Evolutionary conservation across 495 filamentous ascomycete genomes (phyloP), one percentile per base, ranked within the genome.

Genomic region (Penicillium cataractarum): DNA sequence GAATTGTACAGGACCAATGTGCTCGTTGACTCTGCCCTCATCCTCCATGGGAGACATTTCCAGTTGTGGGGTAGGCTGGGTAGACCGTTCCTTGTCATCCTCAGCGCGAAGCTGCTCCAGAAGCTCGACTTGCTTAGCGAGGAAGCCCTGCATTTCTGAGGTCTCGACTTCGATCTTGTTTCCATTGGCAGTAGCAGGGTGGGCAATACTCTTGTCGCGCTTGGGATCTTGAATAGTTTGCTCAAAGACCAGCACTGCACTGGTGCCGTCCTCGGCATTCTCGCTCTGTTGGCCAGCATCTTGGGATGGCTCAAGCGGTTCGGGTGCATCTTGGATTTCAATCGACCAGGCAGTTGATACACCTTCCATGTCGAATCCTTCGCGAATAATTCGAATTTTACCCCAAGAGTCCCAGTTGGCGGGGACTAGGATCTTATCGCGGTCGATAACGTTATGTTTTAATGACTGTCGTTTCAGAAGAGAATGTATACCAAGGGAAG

Each of bases 391-490:
- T 22, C 93, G 85, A 61, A 99, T 97, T 76, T 98, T 99, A 29
- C 92, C 94, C 92, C 94, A 97, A 0, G 93, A 97, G 74, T 99
- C 95, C 96, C 96, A 98, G 72, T 97, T 96, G 12, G 92, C 89
- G 4, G 95, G 96, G 2, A 99, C 88, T 0, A 97, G 81, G 33
- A 98, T 90, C 80, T 94, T 96, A 73, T 98, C 96, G 32, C 96
- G 83, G 73, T 98, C 96, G 63, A 97, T 96, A 56, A 97, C 90
- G 69, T 98, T 97, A 75, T 95, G 91, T 76, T 93, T 97, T 27
- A 97, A 79, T 42, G 88, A 86, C 63, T 92, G 87, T 71, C 89
- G 86, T 74, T 92, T 91, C 13, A 96, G 74, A 56, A 94, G 82
- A n/a, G 92, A 96, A 62, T 92, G 90, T 66, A 98, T 96, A 17